These are phyloP conservation scores for Tulasnella sp. DNA, from an alignment of 768 basidiomycete genomes.

Conservation along the genomic window DNA sequence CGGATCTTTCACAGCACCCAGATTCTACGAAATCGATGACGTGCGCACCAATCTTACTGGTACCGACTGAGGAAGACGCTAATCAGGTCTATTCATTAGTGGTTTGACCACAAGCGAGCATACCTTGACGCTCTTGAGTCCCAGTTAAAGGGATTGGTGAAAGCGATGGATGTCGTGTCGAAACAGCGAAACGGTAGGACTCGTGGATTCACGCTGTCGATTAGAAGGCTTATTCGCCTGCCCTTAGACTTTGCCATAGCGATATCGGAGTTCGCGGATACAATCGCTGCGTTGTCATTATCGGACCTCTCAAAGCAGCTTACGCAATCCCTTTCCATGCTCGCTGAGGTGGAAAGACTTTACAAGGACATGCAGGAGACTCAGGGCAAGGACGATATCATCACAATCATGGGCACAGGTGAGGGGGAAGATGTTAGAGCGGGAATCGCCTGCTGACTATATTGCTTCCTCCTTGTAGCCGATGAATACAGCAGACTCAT, in stretches of 20 bases:
- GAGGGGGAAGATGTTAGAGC: not conserved
- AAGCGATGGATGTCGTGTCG: slow-evolving; percentile 75
- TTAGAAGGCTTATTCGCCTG: not conserved
- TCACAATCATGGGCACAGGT: slow-evolving; percentile 71
- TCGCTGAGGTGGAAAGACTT: slow-evolving; percentile 64
- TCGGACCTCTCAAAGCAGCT: slow-evolving; percentile 70
- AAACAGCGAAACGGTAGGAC: slow-evolving; percentile 64
- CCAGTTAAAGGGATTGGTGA: slow-evolving; percentile 76
- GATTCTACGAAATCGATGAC: slow-evolving; percentile 84
- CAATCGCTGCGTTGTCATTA: slow-evolving; percentile 53
- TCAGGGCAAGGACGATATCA: slow-evolving; percentile 74
- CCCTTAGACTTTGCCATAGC: slow-evolving; percentile 2
- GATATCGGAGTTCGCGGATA: slow-evolving; percentile 60
- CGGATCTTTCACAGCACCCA: slow-evolving; percentile 64
- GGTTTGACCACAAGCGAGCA: slow-evolving; percentile 80
- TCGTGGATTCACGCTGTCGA: not conserved
- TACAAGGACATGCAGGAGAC: slow-evolving; percentile 60
- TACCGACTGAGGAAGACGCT: not conserved
- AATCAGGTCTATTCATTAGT: slow-evolving; percentile 35
- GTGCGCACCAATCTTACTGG: slow-evolving; percentile 28
- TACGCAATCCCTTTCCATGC: slow-evolving; percentile 50
- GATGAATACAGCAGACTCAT: slow-evolving; percentile 94
- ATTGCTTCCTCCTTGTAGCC: not conserved
- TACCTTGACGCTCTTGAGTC: slow-evolving; percentile 86
- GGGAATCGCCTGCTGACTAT: not conserved